Evolutionary conservation across 2,329 filamentous ascomycete genomes (phyloP).

Genomic region (Cladosporium austrohemisphaericum): DNA sequence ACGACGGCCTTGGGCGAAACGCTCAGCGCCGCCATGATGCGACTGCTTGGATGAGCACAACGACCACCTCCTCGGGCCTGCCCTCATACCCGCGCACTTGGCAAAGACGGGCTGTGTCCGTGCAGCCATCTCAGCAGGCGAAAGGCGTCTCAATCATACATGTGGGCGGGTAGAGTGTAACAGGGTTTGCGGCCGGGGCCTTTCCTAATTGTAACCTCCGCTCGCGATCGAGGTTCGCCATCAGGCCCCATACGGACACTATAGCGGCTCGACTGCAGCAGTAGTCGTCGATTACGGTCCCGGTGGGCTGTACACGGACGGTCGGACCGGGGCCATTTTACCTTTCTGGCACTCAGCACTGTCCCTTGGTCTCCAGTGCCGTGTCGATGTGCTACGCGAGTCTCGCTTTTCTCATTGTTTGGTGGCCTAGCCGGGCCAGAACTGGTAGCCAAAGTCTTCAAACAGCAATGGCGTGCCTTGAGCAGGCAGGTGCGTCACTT

Average conservation of each 20-base stretch:
- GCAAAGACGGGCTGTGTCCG: slow-evolving; percentile 5
- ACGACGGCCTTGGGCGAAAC: not conserved
- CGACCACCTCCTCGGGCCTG: not conserved
- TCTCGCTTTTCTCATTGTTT: not conserved
- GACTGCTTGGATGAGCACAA: not conserved
- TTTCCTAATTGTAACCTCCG: slow-evolving; percentile 10
- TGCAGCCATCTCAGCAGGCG: not conserved
- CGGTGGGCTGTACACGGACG: slow-evolving; percentile 3
- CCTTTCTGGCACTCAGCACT: slow-evolving; percentile 1
- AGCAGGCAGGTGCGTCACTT: slow-evolving; percentile 6
- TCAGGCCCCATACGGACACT: slow-evolving; percentile 3
- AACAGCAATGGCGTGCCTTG: slow-evolving; percentile 12
- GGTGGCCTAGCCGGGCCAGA: slow-evolving; percentile 13
- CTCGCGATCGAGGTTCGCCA: not conserved
- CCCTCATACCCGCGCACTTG: slow-evolving; percentile 1
- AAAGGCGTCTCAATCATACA: not conserved
- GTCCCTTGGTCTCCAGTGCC: not conserved
- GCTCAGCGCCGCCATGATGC: not conserved
- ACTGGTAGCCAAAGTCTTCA: slow-evolving; percentile 5
- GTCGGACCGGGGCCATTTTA: not conserved
- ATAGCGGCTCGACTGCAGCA: slow-evolving; percentile 9
- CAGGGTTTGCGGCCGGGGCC: slow-evolving; percentile 6
- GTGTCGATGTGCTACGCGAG: slow-evolving; percentile 11
- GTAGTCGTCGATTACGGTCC: not conserved
- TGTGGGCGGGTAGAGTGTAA: not conserved